Base-by-base conservation (phyloP, 306 rosid species). In the Arachis hypogaea region DNA sequence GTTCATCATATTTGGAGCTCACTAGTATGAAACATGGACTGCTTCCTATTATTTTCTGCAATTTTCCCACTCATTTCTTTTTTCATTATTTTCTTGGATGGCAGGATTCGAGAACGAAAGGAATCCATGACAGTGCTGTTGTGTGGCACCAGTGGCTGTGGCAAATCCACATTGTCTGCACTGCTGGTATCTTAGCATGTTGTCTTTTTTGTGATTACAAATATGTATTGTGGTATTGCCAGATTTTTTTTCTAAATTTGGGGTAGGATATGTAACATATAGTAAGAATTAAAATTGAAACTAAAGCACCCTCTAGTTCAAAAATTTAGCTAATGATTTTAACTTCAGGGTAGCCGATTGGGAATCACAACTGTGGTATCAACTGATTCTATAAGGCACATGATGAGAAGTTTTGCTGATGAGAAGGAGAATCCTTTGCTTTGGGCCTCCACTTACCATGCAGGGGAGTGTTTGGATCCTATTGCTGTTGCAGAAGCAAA, bases 121-220 rank as follows among this genome's bases (percentile, higher is more conserved):
- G 97, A 86, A 78, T 91, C 97, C 49, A 81, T 87, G 66, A 91
- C 94, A 36, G 92, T 91, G 80, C 82, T 91, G 81, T 79, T 91
- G 80, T 88, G 97, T 81, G 97, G 97, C 85, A 88, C 97, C 51
- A 91, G 97, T 72, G 97, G 97, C 88, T 91, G 97, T 70, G 97
- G 97, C 84, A 91, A 91, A 78, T 91, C 97, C 76, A 91, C 97
- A 67, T 84, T 91, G 82, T 91, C 97, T 52, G 86, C 94, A 40
- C 77, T 91, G 86, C 97, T 91, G 97, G 97, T 91, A 88, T 79
- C 54, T 70, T 46, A 72, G 61, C 77, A 64, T 45, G 22, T 77
- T 36, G 73, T 47, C 16, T 41, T 36, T 60, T 60, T 72, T 69
- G 63, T 8, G 52, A 64, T 73, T 69, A 22, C 56, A 54, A 69